Evolutionary conservation across 768 basidiomycete species (phyloP).

Genomic region (Auricularia cornea): DNA sequence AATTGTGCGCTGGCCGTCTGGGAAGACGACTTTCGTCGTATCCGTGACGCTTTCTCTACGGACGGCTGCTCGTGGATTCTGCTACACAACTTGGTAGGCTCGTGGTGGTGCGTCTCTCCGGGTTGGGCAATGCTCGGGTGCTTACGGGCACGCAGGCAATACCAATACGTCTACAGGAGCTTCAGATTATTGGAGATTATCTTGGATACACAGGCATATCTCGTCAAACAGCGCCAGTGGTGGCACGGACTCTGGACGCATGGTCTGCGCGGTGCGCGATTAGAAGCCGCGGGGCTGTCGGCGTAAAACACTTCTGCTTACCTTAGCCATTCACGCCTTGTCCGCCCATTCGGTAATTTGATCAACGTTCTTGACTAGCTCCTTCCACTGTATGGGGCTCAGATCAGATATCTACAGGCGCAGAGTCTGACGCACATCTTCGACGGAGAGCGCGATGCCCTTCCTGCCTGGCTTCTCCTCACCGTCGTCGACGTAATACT

Average conservation of each 20-base stretch:
- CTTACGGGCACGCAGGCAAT: constrained; percentile 41
- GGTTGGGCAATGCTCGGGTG: constrained; percentile 17
- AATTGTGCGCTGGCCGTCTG: constrained; percentile 78
- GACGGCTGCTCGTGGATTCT: constrained; percentile 15
- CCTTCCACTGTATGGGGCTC: constrained; percentile 41
- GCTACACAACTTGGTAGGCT: constrained; percentile 40
- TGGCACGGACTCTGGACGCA: constrained; percentile 47
- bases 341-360: constrained; percentile 41
- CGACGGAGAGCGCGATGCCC: constrained; percentile 56
- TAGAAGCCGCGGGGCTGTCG: constrained; percentile 60
- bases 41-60: constrained; percentile 25
- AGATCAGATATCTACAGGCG: neutral
- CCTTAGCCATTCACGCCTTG: neutral
- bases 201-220: constrained; percentile 55
- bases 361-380: constrained; percentile 34
- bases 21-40: constrained; percentile 52
- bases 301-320: neutral
- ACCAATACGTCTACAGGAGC: constrained; percentile 41
- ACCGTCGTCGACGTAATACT: constrained; percentile 48
- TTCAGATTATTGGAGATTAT: constrained; percentile 46
- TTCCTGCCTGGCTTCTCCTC: constrained; percentile 75
- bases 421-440: constrained; percentile 45
- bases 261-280: constrained; percentile 58
- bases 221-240: constrained; percentile 54
- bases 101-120: constrained; percentile 60